Evolutionary conservation across 257 asterid species (phyloP).

Genomic region (Thymus quinquecostatus): DNA sequence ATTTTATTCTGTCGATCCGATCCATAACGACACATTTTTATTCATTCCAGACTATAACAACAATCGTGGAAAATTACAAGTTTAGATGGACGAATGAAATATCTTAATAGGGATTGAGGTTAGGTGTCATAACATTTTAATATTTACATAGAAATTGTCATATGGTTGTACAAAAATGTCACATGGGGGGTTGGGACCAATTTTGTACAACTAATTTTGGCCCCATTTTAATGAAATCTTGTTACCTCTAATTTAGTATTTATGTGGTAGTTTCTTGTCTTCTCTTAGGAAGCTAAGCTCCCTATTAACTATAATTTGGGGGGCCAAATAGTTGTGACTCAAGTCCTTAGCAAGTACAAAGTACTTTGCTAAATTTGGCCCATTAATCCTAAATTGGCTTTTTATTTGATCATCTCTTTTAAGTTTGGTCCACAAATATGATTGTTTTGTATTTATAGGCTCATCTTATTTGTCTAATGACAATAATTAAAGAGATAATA

Average conservation of each 20-base stretch:
- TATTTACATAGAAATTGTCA: constrained; percentile 33
- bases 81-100: too few relatives aligned
- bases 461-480: constrained; percentile 5
- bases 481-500: too few relatives aligned
- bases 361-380: constrained; percentile 31
- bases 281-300: constrained; percentile 34
- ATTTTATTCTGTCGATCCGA: too few relatives aligned
- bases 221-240: constrained; percentile 39
- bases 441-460: background rate
- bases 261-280: constrained; percentile 27
- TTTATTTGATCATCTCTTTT: background rate
- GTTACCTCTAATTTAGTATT: constrained; percentile 25
- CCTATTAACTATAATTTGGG: background rate
- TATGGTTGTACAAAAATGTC: constrained; percentile 47
- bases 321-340: constrained; percentile 16
- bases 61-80: too few relatives aligned
- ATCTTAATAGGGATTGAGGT: constrained; percentile 22
- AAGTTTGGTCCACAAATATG: constrained; percentile 15
- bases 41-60: too few relatives aligned
- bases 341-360: constrained; percentile 36
- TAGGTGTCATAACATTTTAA: constrained; percentile 19
- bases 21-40: too few relatives aligned
- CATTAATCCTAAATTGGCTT: constrained; percentile 18
- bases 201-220: constrained; percentile 31
- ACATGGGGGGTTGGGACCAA: constrained; percentile 52